Percentiles rank a stretch among this genome's conserved stretches.
phyloP scores from a whole-genome alignment of 164 flowering plant genomes.

The Platanus orientalis region DNA sequence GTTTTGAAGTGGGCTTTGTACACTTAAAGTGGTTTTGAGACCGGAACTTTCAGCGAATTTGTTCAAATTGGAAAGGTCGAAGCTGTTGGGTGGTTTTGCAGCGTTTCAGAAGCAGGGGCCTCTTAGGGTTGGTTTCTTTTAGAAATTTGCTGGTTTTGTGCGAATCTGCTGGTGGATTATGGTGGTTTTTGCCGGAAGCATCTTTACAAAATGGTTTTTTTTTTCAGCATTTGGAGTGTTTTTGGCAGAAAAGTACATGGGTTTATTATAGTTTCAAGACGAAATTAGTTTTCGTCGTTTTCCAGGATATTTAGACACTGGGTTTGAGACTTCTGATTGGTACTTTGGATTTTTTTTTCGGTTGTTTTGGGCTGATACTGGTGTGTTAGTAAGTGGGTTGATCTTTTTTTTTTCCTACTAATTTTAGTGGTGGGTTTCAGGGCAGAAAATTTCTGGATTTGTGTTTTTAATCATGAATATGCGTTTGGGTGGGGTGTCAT shows the following conservation, averaged over 20 bases:
- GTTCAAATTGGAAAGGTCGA: not conserved
- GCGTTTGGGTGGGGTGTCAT: constrained; percentile 1
- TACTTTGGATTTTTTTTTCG: not conserved
- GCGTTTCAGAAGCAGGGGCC: not conserved
- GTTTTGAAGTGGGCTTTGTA: not conserved
- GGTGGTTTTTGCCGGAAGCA: constrained; percentile 4
- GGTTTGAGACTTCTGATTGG: not conserved
- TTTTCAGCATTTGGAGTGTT: constrained; percentile 3
- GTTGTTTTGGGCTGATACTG: not conserved
- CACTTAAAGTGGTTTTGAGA: not conserved
- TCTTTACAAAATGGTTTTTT: not conserved
- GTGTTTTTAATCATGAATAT: not conserved
- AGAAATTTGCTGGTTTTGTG: not conserved
- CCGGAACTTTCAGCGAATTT: not conserved
- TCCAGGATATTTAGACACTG: not conserved
- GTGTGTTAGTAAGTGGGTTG: not conserved
- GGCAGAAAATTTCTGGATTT: too few relatives aligned
- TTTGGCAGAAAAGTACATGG: not conserved
- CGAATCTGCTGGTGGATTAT: not conserved
- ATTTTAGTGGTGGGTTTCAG: too few relatives aligned
- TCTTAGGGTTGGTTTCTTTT: not conserved
- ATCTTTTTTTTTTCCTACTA: too few relatives aligned
- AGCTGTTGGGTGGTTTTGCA: not conserved
- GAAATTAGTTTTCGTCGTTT: not conserved
- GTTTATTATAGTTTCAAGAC: not conserved